phyloP scores from a whole-genome alignment of 2,329 filamentous ascomycete species.

The Botrytis galanthina region DNA sequence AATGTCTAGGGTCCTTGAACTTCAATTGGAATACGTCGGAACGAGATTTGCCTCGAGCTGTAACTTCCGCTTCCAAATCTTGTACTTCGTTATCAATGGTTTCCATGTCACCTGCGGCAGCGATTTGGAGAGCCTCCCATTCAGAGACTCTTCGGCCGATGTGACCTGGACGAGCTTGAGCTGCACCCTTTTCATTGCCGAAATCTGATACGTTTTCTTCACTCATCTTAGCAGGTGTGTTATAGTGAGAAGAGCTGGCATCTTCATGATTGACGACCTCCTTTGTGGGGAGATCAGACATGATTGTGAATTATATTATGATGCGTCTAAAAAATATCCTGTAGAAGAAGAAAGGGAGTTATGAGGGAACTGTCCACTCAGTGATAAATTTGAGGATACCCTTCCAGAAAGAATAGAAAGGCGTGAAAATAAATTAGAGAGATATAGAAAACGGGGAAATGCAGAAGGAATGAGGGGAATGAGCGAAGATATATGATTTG shows the following conservation, averaged over 20 bases:
- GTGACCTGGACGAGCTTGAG: slow-evolving; percentile 6
- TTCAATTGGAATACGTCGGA: slow-evolving; percentile 50
- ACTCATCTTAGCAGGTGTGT: background rate
- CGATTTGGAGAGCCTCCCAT: slow-evolving; percentile 38
- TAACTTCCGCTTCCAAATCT: slow-evolving; percentile 37
- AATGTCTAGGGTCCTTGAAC: slow-evolving; percentile 61
- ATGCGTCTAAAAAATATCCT: background rate
- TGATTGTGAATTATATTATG: background rate
- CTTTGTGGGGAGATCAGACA: slow-evolving; percentile 13
- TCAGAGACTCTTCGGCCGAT: slow-evolving; percentile 28
- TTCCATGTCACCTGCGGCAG: slow-evolving; percentile 34
- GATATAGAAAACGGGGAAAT: background rate
- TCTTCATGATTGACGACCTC: background rate
- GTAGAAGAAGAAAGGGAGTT: background rate
- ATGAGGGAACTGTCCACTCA: background rate
- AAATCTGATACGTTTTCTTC: slow-evolving; percentile 2
- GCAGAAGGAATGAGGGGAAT: background rate
- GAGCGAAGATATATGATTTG: slow-evolving; percentile 15
- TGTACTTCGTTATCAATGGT: slow-evolving; percentile 39
- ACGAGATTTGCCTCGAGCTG: slow-evolving; percentile 29
- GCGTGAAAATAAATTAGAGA: background rate
- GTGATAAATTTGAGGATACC: background rate
- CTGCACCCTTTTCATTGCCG: slow-evolving; percentile 6
- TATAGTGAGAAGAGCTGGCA: background rate
- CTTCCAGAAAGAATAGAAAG: background rate